phyloP scores from a whole-genome alignment of 2,329 filamentous ascomycete genomes.

The Monosporascus sp. region DNA sequence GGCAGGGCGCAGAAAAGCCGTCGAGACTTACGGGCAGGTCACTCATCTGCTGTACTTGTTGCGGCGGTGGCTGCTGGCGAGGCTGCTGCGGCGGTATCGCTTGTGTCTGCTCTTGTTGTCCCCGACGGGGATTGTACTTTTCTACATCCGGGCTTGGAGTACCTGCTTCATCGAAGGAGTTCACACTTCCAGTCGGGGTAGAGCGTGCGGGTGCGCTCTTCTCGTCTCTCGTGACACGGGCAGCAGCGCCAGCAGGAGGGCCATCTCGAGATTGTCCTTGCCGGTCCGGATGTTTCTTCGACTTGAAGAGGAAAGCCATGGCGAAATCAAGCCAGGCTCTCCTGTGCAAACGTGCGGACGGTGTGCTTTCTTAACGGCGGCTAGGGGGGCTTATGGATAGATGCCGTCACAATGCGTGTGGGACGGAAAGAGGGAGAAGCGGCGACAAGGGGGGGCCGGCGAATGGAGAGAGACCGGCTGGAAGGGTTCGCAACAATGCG shows the following conservation, averaged over 20 bases:
- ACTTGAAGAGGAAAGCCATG: slow-evolving; percentile 82
- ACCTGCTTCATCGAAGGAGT: slow-evolving; percentile 59
- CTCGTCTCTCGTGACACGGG: slow-evolving; percentile 48
- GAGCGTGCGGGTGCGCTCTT: slow-evolving; percentile 53
- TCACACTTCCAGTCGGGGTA: slow-evolving; percentile 72
- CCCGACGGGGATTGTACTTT: slow-evolving; percentile 50
- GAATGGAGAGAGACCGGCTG: background rate
- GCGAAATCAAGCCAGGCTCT: slow-evolving; percentile 35
- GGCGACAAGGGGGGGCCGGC: background rate
- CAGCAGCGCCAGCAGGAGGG: slow-evolving; percentile 38
- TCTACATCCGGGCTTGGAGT: slow-evolving; percentile 59
- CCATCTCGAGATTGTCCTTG: slow-evolving; percentile 50
- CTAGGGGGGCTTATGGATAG: slow-evolving; percentile 3
- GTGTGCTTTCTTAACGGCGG: slow-evolving; percentile 3
- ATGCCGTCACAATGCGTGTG: background rate
- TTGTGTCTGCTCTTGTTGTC: slow-evolving; percentile 43
- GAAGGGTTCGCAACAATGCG: background rate
- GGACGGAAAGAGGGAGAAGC: background rate
- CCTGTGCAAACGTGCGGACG: slow-evolving; percentile 6
- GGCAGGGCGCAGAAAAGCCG: background rate
- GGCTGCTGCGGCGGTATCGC: slow-evolving; percentile 20
- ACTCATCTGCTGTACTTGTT: slow-evolving; percentile 13
- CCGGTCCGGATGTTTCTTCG: slow-evolving; percentile 69
- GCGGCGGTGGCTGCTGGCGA: slow-evolving; percentile 11
- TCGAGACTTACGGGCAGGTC: slow-evolving; percentile 33